Evolutionary conservation across 2,329 filamentous ascomycete genomes (phyloP), one percentile per base, ranked within the genome.

Genomic region (Cyphellophora attinorum): DNA sequence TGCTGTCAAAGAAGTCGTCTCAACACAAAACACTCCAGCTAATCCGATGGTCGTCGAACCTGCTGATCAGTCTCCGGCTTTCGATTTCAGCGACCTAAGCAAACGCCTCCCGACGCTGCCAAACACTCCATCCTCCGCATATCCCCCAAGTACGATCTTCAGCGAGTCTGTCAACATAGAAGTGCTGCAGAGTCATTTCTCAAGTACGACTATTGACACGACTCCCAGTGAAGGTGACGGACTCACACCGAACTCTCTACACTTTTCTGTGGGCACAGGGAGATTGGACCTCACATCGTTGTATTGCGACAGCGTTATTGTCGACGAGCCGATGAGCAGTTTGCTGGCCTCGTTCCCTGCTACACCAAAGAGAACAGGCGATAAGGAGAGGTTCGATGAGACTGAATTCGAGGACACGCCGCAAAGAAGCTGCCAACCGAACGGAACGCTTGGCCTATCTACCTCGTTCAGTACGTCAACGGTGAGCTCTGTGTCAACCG

Each of bases 41-140:
- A 41, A 50, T 33, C 41, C 48, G 11, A 29, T 42, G 6, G 47
- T 49, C 6, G 45, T 44, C 4, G 35, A 44, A 14, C 39, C 47
- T 19, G 41, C 44, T 12, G 40, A 40, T n/a, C 27, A 31, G 12
- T 6, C 15, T 18, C 6, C 15, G 13, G 6, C 19, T 17, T 10
- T 18, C 12, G 52, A 48, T 4, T 47, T 51, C 6, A 37, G 51
- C 2, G 47, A 54, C 35, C 41, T 52, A 12, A 42, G 42, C 29
- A 65, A 66, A 40, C 49, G 62, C 27, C 51, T 66, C 14, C 62
- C 62, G 5, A 63, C 61, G 5, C 50, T 65, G 13, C 62, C 62
- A 6, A 65, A 65, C 40, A 60, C 60, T 4, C 62, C 62, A 17
- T 65, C 62, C 0, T 65, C 61, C 1, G 61, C 62, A 16, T 51